Base-by-base conservation (phyloP, 306 rosid species). In the Lathyrus sativus region DNA sequence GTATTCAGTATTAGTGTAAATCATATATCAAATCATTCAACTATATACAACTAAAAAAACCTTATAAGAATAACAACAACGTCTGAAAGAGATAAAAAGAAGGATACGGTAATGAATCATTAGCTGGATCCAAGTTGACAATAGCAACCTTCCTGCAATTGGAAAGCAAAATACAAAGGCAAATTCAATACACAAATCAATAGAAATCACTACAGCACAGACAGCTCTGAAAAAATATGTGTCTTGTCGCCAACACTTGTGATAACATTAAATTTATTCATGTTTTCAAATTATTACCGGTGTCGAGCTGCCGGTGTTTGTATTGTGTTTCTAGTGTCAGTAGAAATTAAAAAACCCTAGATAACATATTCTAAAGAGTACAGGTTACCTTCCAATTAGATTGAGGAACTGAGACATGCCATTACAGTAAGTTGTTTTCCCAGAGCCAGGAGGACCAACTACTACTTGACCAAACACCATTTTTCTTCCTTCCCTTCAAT, bases 71-170 rank as follows among this genome's bases (percentile, higher is more conserved):
- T 35, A 64, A 43, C 39, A 67, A 38, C 33, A 50, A 79, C 11
- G 35, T 29, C 13, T 1, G 62, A 58, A 72, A 44, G 50, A 46
- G 35, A 24, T 7, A 7, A 29, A 41, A 49, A 38, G 44, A 45
- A 85, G 90, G 89, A 90, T 93, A 93, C 97, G 98, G 98, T 72
- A 93, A 79, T 29, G 87, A 45, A 75, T 92, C 96, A 68, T 92
- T 92, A 31, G 96, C 98, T 24, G 98, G 98, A 79, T 92, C 98
- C 85, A 92, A 79, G 76, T 92, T 92, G 74, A 92, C 79, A 67
- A 92, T 66, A 39, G 95, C 98, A 73, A 88, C 98, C 85, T 92
- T 92, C 85, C 96, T 90, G 83, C 83, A 78, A 4, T 54, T 12
- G 24, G 59, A 78, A 65, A 63, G 28, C 1, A 71, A 79, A 45